Evolutionary conservation across 2,329 filamentous ascomycete species (phyloP).

Genomic region (Monilinia laxa): DNA sequence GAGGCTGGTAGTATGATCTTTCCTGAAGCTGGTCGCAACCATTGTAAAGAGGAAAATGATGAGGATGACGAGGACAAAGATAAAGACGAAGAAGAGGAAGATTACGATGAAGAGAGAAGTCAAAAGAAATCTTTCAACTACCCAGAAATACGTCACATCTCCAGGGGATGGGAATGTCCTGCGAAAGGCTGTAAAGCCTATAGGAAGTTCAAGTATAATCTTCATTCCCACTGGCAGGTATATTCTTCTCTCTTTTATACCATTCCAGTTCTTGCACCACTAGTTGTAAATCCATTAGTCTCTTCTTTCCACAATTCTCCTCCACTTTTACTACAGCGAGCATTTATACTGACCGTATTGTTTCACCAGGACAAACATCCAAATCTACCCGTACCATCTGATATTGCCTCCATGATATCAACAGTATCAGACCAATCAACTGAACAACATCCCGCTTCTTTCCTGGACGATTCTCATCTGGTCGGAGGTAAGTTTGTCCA

Average conservation of each 20-base stretch:
- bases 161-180: constrained; percentile 4
- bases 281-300: not conserved
- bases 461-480: not conserved
- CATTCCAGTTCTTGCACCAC: not conserved
- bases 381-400: not conserved
- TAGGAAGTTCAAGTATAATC: not conserved
- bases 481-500: not conserved
- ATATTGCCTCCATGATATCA: not conserved
- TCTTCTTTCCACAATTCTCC: not conserved
- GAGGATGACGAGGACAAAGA: not conserved
- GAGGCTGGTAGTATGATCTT: too few relatives aligned
- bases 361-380: not conserved
- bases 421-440: not conserved
- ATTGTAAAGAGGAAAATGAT: not conserved
- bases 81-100: not conserved
- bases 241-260: not conserved
- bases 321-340: not conserved
- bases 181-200: not conserved
- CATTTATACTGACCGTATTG: not conserved
- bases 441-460: not conserved
- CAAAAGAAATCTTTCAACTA: too few relatives aligned
- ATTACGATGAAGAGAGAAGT: not conserved
- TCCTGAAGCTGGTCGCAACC: too few relatives aligned
- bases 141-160: too few relatives aligned
- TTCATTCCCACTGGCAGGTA: not conserved